Conservation (phyloP, 306 rosid species). For the Sophora flavescens region DNA sequence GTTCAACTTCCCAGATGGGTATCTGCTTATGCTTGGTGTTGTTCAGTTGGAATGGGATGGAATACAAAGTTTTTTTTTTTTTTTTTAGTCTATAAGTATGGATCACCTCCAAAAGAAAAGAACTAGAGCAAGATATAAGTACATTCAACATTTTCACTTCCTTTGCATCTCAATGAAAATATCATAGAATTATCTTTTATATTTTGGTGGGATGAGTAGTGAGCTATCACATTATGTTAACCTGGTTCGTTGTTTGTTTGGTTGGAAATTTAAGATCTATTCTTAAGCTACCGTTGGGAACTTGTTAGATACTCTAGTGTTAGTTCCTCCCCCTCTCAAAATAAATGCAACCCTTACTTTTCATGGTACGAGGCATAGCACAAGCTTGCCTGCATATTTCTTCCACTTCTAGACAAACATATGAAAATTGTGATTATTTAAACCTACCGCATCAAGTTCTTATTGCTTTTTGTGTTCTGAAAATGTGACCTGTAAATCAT, state of each 20-base stretch:
- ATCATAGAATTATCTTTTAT: slow-evolving; percentile 1
- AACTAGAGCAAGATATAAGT: slow-evolving; percentile 16
- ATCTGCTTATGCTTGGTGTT: slow-evolving; percentile 33
- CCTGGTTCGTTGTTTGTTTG: slow-evolving; percentile 22
- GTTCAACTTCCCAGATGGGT: slow-evolving; percentile 31
- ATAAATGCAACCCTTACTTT: slow-evolving; percentile 1
- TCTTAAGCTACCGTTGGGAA: not conserved
- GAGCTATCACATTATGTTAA: slow-evolving; percentile 31
- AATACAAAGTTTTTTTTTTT: slow-evolving; percentile 14
- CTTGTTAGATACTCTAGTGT: not conserved
- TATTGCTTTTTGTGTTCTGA: slow-evolving; percentile 27
- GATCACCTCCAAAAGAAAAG: not conserved
- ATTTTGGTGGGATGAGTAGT: not conserved
- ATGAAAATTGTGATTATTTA: slow-evolving; percentile 22
- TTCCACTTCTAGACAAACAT: not conserved
- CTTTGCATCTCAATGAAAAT: slow-evolving; percentile 24
- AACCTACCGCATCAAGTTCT: not conserved
- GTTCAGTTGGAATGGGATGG: slow-evolving; percentile 40
- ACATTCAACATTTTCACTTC: slow-evolving; percentile 23
- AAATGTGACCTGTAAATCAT: slow-evolving; percentile 33
- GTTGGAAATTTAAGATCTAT: slow-evolving; percentile 39
- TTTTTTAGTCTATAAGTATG: slow-evolving; percentile 30
- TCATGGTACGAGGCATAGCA: not conserved
- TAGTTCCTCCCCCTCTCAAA: not conserved
- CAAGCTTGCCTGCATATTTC: slow-evolving; percentile 11